These are phyloP conservation scores for Saccharomycopsis crataegensis DNA, from an alignment of 1,139 yeast genomes.

Conservation along the genomic window DNA sequence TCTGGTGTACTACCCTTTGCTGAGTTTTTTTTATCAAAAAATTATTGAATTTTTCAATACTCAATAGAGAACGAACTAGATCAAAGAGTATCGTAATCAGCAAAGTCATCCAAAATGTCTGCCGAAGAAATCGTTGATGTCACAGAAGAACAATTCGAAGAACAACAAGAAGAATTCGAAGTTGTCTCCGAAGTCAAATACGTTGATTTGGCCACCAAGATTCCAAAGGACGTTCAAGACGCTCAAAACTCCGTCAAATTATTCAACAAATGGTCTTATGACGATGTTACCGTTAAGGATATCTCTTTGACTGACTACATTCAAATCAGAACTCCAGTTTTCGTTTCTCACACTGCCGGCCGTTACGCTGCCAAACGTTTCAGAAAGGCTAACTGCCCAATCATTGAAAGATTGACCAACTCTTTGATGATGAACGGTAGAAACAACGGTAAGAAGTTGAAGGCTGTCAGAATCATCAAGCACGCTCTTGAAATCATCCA, in stretches of 20 bases:
- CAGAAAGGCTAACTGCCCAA: slow-evolving; percentile 99
- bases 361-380: slow-evolving; percentile 99
- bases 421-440: slow-evolving; percentile 99
- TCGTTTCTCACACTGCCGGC: slow-evolving; percentile 99
- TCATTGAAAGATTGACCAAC: slow-evolving; percentile 99
- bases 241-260: slow-evolving; percentile 95
- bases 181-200: slow-evolving; percentile 62
- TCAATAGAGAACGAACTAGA: background rate
- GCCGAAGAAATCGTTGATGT: slow-evolving; percentile 27
- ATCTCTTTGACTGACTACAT: slow-evolving; percentile 97
- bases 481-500: slow-evolving; percentile 97
- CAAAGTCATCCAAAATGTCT: slow-evolving; percentile 26
- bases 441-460: slow-evolving; percentile 99
- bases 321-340: slow-evolving; percentile 96
- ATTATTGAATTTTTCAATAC: background rate
- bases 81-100: no score
- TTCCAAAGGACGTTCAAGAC: slow-evolving; percentile 95
- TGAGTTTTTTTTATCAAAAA: background rate
- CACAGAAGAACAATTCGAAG: slow-evolving; percentile 41
- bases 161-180: slow-evolving; percentile 60
- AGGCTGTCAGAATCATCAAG: slow-evolving; percentile 99
- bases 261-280: slow-evolving; percentile 99
- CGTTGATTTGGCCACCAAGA: slow-evolving; percentile 85
- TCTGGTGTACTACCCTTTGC: background rate
- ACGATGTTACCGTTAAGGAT: slow-evolving; percentile 96